These are phyloP conservation scores for Plenodomus tracheiphilus DNA, from an alignment of 2,329 filamentous ascomycete genomes.

Conservation along the genomic window DNA sequence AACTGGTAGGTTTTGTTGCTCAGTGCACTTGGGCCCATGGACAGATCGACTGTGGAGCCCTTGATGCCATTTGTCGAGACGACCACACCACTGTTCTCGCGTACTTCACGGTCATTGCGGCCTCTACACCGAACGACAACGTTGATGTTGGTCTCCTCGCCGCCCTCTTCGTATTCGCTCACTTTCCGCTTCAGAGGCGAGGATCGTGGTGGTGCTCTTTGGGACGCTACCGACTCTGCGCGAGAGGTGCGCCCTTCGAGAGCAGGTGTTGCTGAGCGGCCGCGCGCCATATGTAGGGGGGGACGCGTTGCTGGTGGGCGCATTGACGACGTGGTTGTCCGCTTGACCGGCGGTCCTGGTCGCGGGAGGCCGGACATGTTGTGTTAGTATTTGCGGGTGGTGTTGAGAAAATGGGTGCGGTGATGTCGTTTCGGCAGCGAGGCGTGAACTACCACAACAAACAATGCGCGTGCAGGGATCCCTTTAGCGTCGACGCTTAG, in stretches of 20 bases:
- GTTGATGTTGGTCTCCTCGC: conserved; percentile 93
- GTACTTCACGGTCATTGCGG: conserved; percentile 87
- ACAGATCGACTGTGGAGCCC: conserved; percentile 80
- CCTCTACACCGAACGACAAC: conserved; percentile 95
- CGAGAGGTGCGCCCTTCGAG: conserved; percentile 65
- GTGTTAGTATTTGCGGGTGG: conserved; percentile 12
- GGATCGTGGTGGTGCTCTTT: conserved; percentile 44
- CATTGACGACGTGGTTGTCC: conserved; percentile 51
- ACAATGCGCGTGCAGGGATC: conserved; percentile 16
- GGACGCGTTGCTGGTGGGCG: conserved; percentile 60
- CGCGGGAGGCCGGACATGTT: conserved; percentile 60
- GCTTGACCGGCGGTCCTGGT: conserved; percentile 55
- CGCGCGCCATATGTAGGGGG: conserved; percentile 50
- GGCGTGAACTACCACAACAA: conserved; percentile 22
- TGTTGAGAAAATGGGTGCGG: conserved; percentile 6
- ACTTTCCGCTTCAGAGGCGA: conserved; percentile 79
- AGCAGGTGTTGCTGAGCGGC: conserved; percentile 54
- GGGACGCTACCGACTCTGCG: conserved; percentile 68
- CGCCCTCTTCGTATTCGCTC: conserved; percentile 74
- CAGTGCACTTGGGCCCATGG: conserved; percentile 88
- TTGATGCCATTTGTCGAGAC: conserved; percentile 86
- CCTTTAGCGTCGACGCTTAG: background rate
- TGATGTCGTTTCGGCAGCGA: conserved; percentile 19
- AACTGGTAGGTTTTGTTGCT: conserved; percentile 97
- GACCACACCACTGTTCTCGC: conserved; percentile 93